phyloP scores from a whole-genome alignment of 2,329 filamentous ascomycete species.

The Phialocephala subalpina region DNA sequence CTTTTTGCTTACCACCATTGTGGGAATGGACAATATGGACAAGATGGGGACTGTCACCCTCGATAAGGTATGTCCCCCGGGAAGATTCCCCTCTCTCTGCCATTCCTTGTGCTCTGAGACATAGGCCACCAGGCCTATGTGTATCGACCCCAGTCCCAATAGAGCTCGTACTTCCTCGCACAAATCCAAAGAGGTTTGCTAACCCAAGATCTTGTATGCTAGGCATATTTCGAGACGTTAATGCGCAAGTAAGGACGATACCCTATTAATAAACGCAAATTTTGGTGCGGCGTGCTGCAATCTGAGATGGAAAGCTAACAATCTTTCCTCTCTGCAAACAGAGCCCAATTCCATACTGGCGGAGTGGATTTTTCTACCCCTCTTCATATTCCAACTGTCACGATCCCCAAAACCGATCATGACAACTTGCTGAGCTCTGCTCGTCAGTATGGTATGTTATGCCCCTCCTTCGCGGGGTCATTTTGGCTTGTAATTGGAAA shows the following conservation, averaged over 20 bases:
- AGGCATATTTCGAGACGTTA: conserved; percentile 65
- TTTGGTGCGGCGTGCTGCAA: conserved; percentile 14
- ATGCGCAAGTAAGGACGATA: conserved; percentile 60
- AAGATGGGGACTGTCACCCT: conserved; percentile 58
- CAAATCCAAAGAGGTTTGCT: not conserved
- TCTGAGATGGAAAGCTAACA: conserved; percentile 31
- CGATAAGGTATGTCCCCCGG: conserved; percentile 49
- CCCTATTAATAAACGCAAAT: not conserved
- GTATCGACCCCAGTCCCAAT: not conserved
- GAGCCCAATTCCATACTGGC: conserved; percentile 56
- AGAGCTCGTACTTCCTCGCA: not conserved
- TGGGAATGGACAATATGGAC: not conserved
- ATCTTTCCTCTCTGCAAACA: conserved; percentile 38
- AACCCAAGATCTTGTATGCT: not conserved
- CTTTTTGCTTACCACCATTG: not conserved
- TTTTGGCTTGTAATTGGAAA: not conserved
- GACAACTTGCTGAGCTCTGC: conserved; percentile 55
- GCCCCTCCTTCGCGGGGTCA: not conserved
- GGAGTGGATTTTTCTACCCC: conserved; percentile 47
- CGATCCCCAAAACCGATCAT: conserved; percentile 68
- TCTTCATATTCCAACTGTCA: conserved; percentile 50
- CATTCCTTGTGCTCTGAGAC: not conserved
- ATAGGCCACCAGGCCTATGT: not conserved
- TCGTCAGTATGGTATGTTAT: conserved; percentile 61
- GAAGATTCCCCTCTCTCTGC: not conserved